Base-by-base conservation (phyloP, 257 asterid species). In the Nicotiana noctiflora region DNA sequence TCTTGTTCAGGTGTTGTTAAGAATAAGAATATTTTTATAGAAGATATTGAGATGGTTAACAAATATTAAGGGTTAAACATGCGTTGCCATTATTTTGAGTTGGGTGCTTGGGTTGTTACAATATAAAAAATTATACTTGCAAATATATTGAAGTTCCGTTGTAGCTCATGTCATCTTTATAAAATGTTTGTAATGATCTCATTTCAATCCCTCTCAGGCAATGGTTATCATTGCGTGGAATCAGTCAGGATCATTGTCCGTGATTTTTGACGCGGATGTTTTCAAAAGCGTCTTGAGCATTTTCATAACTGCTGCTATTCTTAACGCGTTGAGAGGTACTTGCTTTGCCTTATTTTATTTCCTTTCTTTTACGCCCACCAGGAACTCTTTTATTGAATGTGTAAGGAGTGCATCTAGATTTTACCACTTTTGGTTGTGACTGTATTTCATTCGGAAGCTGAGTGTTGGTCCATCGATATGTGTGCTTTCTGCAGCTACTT, bases 211-310 rank as follows among this genome's bases (percentile, higher is more conserved):
- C 52, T 62, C 85, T 32, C 95, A 96, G 99, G 99, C 97, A 52
- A 92, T 96, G 99, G 84, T 94, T 70, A 91, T 94, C 83, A 86
- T 96, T 86, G 97, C 99, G 83, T 96, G 98, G 98, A 94, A 91
- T 83, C 93, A 89, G 82, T 85, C 90, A 74, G 88, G 87, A 79
- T 85, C 90, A 83, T 83, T 96, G 46, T 81, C 82, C 83, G 88
- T 84, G 40, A 83, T 92, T 83, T 88, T 92, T 56, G 97, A 91
- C 56, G 92, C 85, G 77, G 91, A 84, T 81, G 86, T 94, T n/a
- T 86, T 92, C 83, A 93, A 84, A 85, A 89, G 86, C 82, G 86
- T 96, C 80, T 85, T 91, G 90, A 96, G 99, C 92, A 93, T 96
- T 87, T 96, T 96, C 84, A 88, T 96, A 83, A 96, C 99, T 31